phyloP scores from a whole-genome alignment of 75 land plant genomes.

The Sequoia sempervirens region DNA sequence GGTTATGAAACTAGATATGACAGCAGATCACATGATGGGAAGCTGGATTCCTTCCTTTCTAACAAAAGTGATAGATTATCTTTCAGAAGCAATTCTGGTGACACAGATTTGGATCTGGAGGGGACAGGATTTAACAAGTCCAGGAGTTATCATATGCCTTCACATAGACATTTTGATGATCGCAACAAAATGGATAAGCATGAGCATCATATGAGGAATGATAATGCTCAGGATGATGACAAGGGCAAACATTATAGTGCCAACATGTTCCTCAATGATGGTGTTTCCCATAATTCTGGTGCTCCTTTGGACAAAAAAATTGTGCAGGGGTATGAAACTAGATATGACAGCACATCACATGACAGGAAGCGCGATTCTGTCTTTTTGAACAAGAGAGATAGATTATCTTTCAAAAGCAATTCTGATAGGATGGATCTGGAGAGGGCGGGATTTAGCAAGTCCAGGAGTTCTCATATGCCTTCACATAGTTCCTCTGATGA shows the following conservation, averaged over 20 bases:
- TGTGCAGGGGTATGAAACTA: neutral
- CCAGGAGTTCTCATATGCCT: neutral
- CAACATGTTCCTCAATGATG: neutral
- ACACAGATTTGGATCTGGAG: neutral
- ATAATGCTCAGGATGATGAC: neutral
- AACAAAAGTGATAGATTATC: neutral
- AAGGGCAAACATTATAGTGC: neutral
- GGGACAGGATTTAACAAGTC: neutral
- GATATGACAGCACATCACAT: conserved; percentile 11
- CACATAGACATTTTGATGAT: neutral
- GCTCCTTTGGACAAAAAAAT: neutral
- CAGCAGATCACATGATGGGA: conserved; percentile 10
- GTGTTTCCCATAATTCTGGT: neutral
- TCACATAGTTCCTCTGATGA: neutral
- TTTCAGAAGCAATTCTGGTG: neutral
- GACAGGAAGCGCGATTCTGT: conserved; percentile 5
- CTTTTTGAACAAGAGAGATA: neutral
- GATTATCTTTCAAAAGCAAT: neutral
- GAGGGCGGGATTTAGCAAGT: neutral
- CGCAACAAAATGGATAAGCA: neutral
- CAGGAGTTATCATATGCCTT: neutral
- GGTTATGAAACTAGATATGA: conserved; percentile 1
- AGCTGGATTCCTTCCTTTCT: conserved; percentile 5
- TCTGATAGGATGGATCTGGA: neutral
- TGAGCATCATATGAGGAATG: neutral